phyloP scores from a whole-genome alignment of 345 rosid species.

The Populus alba region DNA sequence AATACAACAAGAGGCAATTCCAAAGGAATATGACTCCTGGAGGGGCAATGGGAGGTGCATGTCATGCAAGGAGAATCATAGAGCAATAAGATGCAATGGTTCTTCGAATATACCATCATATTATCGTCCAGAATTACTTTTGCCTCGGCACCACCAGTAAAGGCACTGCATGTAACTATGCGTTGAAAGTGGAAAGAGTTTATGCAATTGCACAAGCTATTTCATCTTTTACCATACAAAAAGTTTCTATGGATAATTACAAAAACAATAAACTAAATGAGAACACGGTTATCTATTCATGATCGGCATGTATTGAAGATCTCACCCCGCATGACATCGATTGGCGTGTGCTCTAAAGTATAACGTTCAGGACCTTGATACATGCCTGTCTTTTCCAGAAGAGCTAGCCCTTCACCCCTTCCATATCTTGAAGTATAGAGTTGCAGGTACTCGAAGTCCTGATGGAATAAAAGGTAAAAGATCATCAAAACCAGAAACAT shows the following conservation, averaged over 20 bases:
- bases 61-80: not conserved
- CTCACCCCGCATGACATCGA: conserved; percentile 88
- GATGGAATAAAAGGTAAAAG: not conserved
- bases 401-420: conserved; percentile 64
- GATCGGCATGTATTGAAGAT: conserved; percentile 61
- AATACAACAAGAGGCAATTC: not conserved
- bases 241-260: not conserved
- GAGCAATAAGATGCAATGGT: not conserved
- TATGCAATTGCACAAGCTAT: not conserved
- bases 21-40: not conserved
- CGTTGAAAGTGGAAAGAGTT: not conserved
- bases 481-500: not conserved
- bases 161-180: not conserved
- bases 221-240: not conserved
- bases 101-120: not conserved
- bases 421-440: conserved; percentile 72
- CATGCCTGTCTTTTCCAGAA: conserved; percentile 82
- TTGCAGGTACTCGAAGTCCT: conserved; percentile 87
- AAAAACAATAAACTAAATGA: not conserved
- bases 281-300: conserved; percentile 5
- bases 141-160: not conserved
- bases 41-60: not conserved
- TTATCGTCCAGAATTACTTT: conserved; percentile 1
- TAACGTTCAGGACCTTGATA: conserved; percentile 88
- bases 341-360: conserved; percentile 78